Evolutionary conservation across 2,329 filamentous ascomycete species (phyloP).

Genomic region (Botryotinia calthae): DNA sequence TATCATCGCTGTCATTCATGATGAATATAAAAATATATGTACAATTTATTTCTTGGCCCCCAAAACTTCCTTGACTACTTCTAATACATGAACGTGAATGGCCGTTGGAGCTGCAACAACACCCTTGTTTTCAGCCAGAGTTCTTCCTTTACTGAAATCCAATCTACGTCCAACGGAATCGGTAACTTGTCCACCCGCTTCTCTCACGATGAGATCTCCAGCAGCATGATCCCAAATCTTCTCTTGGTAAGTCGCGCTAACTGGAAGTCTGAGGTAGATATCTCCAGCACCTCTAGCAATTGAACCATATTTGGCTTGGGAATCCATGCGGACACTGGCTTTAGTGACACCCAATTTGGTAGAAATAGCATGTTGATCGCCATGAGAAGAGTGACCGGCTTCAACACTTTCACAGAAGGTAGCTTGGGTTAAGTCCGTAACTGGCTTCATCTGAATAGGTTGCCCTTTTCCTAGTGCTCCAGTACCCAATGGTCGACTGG

Average conservation of each 20-base stretch:
- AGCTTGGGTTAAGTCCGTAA: conserved; percentile 71
- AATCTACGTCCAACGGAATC: conserved; percentile 82
- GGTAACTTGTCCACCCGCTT: conserved; percentile 88
- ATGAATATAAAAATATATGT: background rate
- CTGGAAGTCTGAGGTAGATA: conserved; percentile 86
- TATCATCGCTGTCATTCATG: conserved; percentile 8
- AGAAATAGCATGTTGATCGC: conserved; percentile 82
- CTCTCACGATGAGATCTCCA: conserved; percentile 88
- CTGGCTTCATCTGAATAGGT: conserved; percentile 74
- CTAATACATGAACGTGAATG: conserved; percentile 73
- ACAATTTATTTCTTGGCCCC: conserved; percentile 40
- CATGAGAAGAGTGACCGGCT: conserved; percentile 85
- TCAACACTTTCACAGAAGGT: conserved; percentile 98
- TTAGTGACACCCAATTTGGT: conserved; percentile 80
- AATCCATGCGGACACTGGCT: conserved; percentile 93
- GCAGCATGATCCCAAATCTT: conserved; percentile 99
- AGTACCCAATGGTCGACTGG: conserved; percentile 67
- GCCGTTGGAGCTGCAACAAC: conserved; percentile 82
- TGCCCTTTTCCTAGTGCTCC: conserved; percentile 55
- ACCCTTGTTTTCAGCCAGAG: conserved; percentile 85
- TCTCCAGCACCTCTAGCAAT: conserved; percentile 93
- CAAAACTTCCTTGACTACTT: conserved; percentile 79
- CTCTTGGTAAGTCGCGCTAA: conserved; percentile 85
- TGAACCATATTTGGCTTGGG: conserved; percentile 94
- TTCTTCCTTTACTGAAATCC: conserved; percentile 84